A percentile compares a stretch with the other conserved stretches of the same genome.
These are phyloP conservation scores for Tolypocladium nubicola DNA, from an alignment of 2,329 filamentous ascomycete species.

Conservation along the genomic window DNA sequence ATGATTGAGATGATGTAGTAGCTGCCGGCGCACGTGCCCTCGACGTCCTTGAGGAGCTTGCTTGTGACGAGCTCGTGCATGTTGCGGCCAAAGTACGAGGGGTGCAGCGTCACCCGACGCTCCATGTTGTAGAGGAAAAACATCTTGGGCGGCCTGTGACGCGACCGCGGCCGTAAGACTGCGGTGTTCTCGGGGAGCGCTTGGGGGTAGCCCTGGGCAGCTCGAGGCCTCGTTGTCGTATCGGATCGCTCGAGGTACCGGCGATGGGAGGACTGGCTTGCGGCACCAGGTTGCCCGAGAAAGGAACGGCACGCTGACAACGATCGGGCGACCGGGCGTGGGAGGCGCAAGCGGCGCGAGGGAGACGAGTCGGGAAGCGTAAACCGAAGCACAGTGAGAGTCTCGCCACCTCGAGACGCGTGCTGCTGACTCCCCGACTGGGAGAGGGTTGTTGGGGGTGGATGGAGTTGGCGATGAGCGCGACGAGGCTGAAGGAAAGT, in stretches of 20 bases:
- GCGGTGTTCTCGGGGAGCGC: neutral
- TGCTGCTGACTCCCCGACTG: constrained; percentile 8
- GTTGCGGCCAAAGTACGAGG: constrained; percentile 91
- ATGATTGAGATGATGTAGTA: constrained; percentile 98
- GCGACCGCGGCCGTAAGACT: neutral
- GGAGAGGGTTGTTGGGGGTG: constrained; percentile 3
- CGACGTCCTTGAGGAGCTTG: constrained; percentile 83
- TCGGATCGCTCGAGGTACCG: neutral
- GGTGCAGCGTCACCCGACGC: constrained; percentile 87
- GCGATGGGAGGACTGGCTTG: neutral
- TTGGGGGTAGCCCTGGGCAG: neutral
- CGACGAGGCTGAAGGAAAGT: constrained; percentile 3
- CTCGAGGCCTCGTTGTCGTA: neutral
- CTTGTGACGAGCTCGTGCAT: constrained; percentile 86
- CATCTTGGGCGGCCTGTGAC: constrained; percentile 44
- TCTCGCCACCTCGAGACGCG: constrained; percentile 8
- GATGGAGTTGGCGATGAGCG: neutral
- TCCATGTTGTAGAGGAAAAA: constrained; percentile 98
- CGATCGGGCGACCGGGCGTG: neutral
- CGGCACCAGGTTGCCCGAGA: neutral
- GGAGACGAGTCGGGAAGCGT: constrained; percentile 4
- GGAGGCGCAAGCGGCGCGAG: constrained; percentile 3
- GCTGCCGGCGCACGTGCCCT: constrained; percentile 88
- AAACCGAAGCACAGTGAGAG: constrained; percentile 1
- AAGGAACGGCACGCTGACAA: neutral